Conservation (phyloP, 768 basidiomycete genomes). For the Daedaleopsis nitida region DNA sequence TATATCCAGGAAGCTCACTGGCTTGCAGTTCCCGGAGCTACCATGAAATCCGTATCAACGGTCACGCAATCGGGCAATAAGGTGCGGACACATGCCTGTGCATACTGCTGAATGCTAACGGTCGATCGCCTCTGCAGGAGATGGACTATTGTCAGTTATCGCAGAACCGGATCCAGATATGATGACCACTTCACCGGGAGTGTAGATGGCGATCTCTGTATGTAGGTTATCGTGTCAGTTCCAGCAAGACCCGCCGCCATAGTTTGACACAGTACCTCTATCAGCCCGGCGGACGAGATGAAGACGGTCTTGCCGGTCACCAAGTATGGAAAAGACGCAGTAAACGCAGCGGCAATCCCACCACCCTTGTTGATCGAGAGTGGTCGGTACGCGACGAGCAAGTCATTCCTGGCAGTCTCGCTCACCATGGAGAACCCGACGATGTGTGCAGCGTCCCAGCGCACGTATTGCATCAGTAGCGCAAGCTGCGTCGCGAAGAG, state of each 20-base stretch:
- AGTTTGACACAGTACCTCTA: constrained; percentile 38
- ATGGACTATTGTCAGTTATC: background rate
- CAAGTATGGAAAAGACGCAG: constrained; percentile 67
- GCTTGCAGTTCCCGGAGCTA: constrained; percentile 74
- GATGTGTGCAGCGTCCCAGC: constrained; percentile 66
- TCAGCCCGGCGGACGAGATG: constrained; percentile 61
- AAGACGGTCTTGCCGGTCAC: constrained; percentile 64
- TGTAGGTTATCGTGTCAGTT: too few species aligned
- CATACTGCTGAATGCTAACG: constrained; percentile 11
- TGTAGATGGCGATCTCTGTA: too few species aligned
- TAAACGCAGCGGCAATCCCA: constrained; percentile 70
- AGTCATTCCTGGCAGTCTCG: background rate
- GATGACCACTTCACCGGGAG: background rate
- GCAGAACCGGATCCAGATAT: background rate
- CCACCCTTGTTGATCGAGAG: constrained; percentile 55
- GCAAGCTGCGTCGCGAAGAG: constrained; percentile 77
- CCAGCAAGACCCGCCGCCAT: too few species aligned
- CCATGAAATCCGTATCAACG: background rate
- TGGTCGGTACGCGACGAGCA: background rate
- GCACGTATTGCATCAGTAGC: constrained; percentile 75
- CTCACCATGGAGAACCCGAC: constrained; percentile 78
- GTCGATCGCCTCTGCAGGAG: background rate
- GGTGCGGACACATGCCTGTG: constrained; percentile 6
- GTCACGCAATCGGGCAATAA: background rate
- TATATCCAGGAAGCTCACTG: constrained; percentile 69